Conservation (phyloP, 108 stramenopile genomes). For the Skeletonema tropicum region DNA sequence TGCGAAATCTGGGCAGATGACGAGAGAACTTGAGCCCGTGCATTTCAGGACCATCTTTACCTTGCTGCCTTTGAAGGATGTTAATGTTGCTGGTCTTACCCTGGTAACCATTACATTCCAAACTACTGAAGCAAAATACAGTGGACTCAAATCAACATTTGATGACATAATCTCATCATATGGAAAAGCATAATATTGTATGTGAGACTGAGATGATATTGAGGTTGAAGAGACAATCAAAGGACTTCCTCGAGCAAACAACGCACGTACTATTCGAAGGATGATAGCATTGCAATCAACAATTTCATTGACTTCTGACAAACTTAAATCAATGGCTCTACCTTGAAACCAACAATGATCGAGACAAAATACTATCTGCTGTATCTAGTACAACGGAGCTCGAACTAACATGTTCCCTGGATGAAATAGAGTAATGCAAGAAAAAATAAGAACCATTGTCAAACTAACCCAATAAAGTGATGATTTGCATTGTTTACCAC, state of each 20-base stretch:
- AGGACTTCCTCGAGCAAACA: neutral
- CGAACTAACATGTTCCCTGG: no score
- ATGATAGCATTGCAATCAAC: no score
- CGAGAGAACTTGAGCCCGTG: conserved; percentile 34
- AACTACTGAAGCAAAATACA: conserved; percentile 67
- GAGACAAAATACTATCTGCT: no score
- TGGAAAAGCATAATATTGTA: conserved; percentile 43
- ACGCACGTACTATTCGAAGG: neutral
- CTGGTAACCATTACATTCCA: conserved; percentile 79
- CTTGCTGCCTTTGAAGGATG: conserved; percentile 44
- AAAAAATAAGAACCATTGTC: no score
- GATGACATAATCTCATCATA: conserved; percentile 72
- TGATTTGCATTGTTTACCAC: no score
- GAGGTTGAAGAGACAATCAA: neutral
- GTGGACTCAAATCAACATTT: conserved; percentile 53
- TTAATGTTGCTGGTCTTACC: conserved; percentile 66
- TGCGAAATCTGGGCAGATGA: neutral
- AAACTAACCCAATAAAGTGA: no score
- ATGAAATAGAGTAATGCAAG: no score
- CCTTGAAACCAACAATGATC: no score
- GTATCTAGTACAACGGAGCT: no score
- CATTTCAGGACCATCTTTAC: conserved; percentile 84
- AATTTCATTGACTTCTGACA: no score
- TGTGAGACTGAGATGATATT: neutral
- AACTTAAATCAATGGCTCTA: no score